Conservation (phyloP, 2,329 filamentous ascomycete species). For the Fusarium oligoseptatum region DNA sequence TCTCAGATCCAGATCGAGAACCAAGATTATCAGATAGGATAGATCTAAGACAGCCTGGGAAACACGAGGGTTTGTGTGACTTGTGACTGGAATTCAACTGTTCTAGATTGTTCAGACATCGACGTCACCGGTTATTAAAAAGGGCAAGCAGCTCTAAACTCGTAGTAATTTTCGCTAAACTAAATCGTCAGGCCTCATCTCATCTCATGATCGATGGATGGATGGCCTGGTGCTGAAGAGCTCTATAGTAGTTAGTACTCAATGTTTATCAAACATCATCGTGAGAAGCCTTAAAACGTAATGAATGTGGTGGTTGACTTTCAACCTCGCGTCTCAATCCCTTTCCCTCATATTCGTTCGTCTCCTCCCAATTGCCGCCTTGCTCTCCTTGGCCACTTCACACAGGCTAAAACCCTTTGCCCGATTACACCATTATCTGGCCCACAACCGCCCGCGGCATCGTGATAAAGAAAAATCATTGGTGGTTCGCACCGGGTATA, state of each 20-base stretch:
- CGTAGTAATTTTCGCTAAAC: slow-evolving; percentile 35
- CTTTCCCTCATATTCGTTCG: not conserved
- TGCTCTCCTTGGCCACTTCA: slow-evolving; percentile 5
- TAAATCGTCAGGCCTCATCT: slow-evolving; percentile 32
- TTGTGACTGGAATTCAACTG: slow-evolving; percentile 20
- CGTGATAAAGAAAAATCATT: slow-evolving; percentile 30
- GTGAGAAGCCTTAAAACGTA: slow-evolving; percentile 32
- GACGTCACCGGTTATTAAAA: not conserved
- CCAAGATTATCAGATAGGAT: not conserved
- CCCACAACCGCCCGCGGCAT: slow-evolving; percentile 31
- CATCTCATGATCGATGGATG: not conserved
- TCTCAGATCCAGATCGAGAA: slow-evolving; percentile 7
- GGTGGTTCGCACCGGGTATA: slow-evolving; percentile 46
- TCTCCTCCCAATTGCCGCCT: slow-evolving; percentile 1
- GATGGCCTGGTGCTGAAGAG: slow-evolving; percentile 27
- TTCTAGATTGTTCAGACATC: not conserved
- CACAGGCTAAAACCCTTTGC: not conserved
- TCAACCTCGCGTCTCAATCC: slow-evolving; percentile 7
- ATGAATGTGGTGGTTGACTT: slow-evolving; percentile 29
- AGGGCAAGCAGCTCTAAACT: not conserved
- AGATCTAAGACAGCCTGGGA: slow-evolving; percentile 11
- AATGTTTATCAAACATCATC: slow-evolving; percentile 31
- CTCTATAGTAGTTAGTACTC: slow-evolving; percentile 36
- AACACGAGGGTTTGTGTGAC: not conserved
- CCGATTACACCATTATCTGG: slow-evolving; percentile 33